Base-by-base conservation (phyloP, 1,139 yeast species). In the Meyerozyma smithsonii region DNA sequence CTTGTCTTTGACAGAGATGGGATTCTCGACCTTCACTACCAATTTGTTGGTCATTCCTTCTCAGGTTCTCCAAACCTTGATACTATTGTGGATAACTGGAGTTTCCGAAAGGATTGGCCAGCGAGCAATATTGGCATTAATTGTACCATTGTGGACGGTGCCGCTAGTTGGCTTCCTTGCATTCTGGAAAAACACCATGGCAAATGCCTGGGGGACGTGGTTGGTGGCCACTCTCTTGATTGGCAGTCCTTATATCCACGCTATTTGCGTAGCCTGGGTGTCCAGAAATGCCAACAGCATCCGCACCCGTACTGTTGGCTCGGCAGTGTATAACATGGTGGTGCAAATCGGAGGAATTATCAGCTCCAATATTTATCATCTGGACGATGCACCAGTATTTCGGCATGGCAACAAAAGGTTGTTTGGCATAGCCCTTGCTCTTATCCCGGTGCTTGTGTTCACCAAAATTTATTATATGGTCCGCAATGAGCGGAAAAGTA, bases 261-360 rank as follows among this genome's bases (percentile, higher is more conserved):
- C 84, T 2, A 65, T 80, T 40, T 63, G 73, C 48, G 81, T 79
- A 35, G 62, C 79, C 4, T 78, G 85, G 81, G 71, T 75, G 38
- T 78, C 85, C 1, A 59, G 76, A 39, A 81, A 81, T 48, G 69
- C 86, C 8, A 77, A 78, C 47, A 67, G 81, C 19, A 80, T 82
- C 19, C 61, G 79, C 35, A 65, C 77, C 6, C 65, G 89, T 49
- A 74, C 87, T 0, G 73, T 81, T 8, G 68, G 80, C 17, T 72
- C 84, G 2, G 81, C 89, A 0, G 44, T 81, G 28, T 79, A 79
- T 55, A 83, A 81, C 51, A 79, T 81, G 64, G 66, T 67, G 47
- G 79, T 76, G 1, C 88, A 36, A 15, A 8, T 28, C 5, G 34
- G 26, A 10, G 15, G 15, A 10, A n/a, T 36, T 7, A 10, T 19